Evolutionary conservation across 768 basidiomycete genomes (phyloP).

Genomic region (Trametes cingulata): DNA sequence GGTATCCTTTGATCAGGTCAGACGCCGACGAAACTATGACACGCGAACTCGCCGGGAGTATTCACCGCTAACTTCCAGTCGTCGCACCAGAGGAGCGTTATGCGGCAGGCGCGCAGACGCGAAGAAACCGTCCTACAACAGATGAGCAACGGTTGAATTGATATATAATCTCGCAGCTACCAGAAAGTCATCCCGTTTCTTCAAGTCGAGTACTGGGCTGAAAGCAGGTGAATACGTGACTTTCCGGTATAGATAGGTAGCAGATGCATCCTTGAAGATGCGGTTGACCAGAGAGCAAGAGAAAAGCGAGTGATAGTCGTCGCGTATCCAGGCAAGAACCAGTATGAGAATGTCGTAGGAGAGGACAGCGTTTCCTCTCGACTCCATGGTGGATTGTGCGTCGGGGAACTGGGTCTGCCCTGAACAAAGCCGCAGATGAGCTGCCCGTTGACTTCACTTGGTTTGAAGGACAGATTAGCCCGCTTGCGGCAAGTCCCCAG

Average conservation of each 20-base stretch:
- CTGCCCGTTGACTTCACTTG: too few relatives aligned
- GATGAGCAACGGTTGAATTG: background rate
- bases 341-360: slow-evolving; percentile 22
- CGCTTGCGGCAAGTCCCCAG: too few relatives aligned
- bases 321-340: slow-evolving; percentile 35
- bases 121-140: slow-evolving; percentile 7
- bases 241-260: slow-evolving; percentile 45
- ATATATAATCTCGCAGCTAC: slow-evolving; percentile 27
- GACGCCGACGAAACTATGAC: background rate
- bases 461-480: too few relatives aligned
- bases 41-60: background rate
- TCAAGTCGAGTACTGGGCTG: slow-evolving; percentile 37
- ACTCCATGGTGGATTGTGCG: background rate
- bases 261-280: slow-evolving; percentile 46
- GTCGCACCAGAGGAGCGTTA: slow-evolving; percentile 10
- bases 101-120: slow-evolving; percentile 16
- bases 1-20: slow-evolving; percentile 35
- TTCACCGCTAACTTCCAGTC: slow-evolving; percentile 13
- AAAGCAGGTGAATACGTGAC: slow-evolving; percentile 45
- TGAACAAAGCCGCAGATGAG: background rate
- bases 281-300: slow-evolving; percentile 47
- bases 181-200: slow-evolving; percentile 33
- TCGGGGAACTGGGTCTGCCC: background rate
- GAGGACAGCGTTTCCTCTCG: background rate
- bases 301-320: slow-evolving; percentile 41